Percentiles rank a stretch among this genome's conserved stretches.
Conservation (phyloP, 805 yeast genomes). For the Candida glaebosa region DNA sequence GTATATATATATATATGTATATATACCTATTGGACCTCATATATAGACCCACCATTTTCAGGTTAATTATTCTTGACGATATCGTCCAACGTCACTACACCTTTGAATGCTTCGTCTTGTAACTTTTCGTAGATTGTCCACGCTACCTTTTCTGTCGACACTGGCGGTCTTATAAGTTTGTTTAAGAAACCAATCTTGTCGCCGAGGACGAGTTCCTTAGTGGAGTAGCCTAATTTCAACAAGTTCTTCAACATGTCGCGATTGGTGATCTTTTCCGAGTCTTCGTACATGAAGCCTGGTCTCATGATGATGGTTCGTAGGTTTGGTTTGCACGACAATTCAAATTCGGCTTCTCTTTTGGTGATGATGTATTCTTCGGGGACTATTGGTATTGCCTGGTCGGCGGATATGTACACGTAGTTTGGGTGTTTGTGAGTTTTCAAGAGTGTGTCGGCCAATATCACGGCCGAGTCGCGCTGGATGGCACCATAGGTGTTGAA, state of each 20-base stretch:
- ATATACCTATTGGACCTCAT: no score
- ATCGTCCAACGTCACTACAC: conserved; percentile 15
- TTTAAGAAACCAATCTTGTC: conserved; percentile 36
- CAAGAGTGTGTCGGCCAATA: conserved; percentile 55
- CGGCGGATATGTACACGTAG: conserved; percentile 79
- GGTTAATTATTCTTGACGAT: conserved; percentile 7
- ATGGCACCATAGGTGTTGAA: conserved; percentile 55
- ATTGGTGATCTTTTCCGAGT: conserved; percentile 24
- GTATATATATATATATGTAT: no score
- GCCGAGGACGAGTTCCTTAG: conserved; percentile 43
- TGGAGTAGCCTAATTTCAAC: conserved; percentile 41
- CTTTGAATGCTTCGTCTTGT: conserved; percentile 23
- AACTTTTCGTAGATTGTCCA: conserved; percentile 52
- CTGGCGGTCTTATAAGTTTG: conserved; percentile 54
- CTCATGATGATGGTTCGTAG: conserved; percentile 65
- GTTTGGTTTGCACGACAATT: conserved; percentile 39
- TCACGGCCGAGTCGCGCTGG: conserved; percentile 66
- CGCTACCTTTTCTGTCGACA: conserved; percentile 70
- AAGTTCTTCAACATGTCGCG: conserved; percentile 41
- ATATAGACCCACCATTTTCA: background rate
- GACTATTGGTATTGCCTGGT: conserved; percentile 60
- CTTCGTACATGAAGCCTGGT: conserved; percentile 84
- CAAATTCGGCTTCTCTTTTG: conserved; percentile 74
- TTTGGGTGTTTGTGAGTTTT: conserved; percentile 24
- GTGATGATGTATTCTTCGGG: conserved; percentile 72